phyloP scores from a whole-genome alignment of 352 stramenopile genomes.

The Blastocystis sp. region DNA sequence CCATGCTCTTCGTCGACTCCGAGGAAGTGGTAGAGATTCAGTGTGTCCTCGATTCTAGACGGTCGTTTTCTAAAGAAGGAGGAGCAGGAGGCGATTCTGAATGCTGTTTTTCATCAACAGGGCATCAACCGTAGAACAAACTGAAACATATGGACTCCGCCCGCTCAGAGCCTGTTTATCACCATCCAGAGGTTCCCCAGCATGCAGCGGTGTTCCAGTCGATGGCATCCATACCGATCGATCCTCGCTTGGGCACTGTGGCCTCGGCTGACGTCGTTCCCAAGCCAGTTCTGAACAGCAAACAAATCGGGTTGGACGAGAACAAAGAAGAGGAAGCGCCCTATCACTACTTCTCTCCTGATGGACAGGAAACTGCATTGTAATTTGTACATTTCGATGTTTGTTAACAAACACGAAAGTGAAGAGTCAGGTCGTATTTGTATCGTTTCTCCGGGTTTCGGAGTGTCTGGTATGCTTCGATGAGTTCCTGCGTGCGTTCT shows the following conservation, averaged over 20 bases:
- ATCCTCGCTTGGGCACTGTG: not conserved
- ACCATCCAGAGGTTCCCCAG: not conserved
- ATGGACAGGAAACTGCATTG: not conserved
- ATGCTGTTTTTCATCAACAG: not conserved
- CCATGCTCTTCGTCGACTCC: constrained; percentile 77
- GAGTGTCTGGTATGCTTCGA: constrained; percentile 16
- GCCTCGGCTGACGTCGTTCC: not conserved
- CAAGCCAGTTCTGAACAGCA: not conserved
- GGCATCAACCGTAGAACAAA: not conserved
- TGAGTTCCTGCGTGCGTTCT: not conserved
- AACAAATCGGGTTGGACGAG: not conserved
- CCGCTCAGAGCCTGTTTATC: not conserved
- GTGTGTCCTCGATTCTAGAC: not conserved
- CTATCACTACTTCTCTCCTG: not conserved
- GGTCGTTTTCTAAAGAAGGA: constrained; percentile 77
- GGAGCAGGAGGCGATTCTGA: constrained; percentile 68
- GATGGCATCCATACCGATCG: not conserved
- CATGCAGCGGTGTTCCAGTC: not conserved
- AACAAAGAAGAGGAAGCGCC: not conserved
- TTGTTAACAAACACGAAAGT: not conserved
- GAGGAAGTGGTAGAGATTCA: constrained; percentile 69
- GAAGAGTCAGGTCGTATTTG: not conserved
- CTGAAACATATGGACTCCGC: not conserved
- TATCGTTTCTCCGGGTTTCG: constrained; percentile 19
- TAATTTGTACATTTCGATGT: not conserved